Base-by-base conservation (phyloP, 2,329 filamentous ascomycete genomes). In the Dactylellina parvicollis region DNA sequence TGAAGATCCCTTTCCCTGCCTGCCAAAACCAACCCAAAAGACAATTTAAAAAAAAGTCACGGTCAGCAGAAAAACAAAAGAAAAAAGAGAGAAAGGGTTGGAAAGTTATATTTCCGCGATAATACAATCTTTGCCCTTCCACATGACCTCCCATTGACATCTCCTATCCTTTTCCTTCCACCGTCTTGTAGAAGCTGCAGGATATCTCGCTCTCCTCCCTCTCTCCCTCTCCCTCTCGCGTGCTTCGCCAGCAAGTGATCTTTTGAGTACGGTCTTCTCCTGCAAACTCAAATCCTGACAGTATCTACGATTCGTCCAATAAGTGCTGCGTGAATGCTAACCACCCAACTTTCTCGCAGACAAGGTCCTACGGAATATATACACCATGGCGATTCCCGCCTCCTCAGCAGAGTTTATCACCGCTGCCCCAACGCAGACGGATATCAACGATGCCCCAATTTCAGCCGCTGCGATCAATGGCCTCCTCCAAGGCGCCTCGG, bases 401-500 rank as follows among this genome's bases (percentile, higher is more conserved):
- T 72, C 67, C 67, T 65, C 67, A 54, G 67, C 59, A 28, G 67
- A 72, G 52, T 72, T 54, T 46, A 60, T 60, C 26, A 61, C 66
- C 42, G 42, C 52, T 60, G 52, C 67, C 24, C 66, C 66, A 22
- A 18, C 67, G 42, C 52, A 72, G 52, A 72, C 67, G 3, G 46
- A 62, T 12, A 65, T 72, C 30, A 72, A 65, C 52, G 55, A 65
- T 65, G 67, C 50, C 20, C 67, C 67, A 16, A 38, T 72, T 28
- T 10, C 59, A 1, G 59, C 32, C 22, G 50, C 28, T 36, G 67
- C 67, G 2, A 71, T 71, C 38, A 72, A 72, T 38, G 65, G 40
- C 47, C 62, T 75, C n/a, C 74, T 88, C 76, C 83, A 87, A 77
- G 86, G 86, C 69, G 83, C 87, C 66, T 88, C 86, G 77, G 80